Conservation (phyloP, 2,329 filamentous ascomycete species). For the Phyllosticta citrichinensis region DNA sequence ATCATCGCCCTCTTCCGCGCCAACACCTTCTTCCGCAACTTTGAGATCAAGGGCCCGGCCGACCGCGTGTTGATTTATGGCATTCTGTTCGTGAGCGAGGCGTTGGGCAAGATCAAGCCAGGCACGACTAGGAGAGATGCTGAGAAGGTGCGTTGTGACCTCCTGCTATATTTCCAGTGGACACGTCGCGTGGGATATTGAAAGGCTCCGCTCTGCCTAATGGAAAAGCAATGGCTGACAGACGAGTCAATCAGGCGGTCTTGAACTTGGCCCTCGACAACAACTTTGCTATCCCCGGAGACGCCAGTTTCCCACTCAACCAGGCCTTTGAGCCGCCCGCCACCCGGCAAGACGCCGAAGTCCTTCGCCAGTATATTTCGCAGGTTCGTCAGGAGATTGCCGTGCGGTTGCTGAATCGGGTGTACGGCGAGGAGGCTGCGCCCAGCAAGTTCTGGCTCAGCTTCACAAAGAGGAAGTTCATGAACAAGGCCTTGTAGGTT, state of each 20-base stretch:
- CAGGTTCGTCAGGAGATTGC: slow-evolving; percentile 93
- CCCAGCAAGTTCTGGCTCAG: slow-evolving; percentile 92
- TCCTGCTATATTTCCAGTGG: too few relatives aligned
- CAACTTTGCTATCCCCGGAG: slow-evolving; percentile 89
- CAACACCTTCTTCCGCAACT: slow-evolving; percentile 99
- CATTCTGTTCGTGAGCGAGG: slow-evolving; percentile 89
- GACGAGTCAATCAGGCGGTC: slow-evolving; percentile 49
- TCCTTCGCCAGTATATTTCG: slow-evolving; percentile 75
- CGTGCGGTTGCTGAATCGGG: slow-evolving; percentile 66
- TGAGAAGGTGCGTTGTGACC: slow-evolving; percentile 43
- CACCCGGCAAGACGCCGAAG: slow-evolving; percentile 82
- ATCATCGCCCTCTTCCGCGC: slow-evolving; percentile 86
- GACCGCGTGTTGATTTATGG: slow-evolving; percentile 94
- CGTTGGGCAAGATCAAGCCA: slow-evolving; percentile 77
- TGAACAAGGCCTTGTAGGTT: slow-evolving; percentile 62
- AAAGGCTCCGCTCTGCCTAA: background rate
- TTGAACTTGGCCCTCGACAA: slow-evolving; percentile 83
- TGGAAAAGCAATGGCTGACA: background rate
- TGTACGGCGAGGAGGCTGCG: slow-evolving; percentile 64
- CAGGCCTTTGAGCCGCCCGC: slow-evolving; percentile 89
- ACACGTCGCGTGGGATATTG: background rate
- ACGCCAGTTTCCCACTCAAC: slow-evolving; percentile 86
- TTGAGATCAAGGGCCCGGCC: slow-evolving; percentile 93
- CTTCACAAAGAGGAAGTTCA: slow-evolving; percentile 98
- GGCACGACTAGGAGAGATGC: slow-evolving; percentile 55